Evolutionary conservation across 2,329 filamentous ascomycete species (phyloP).

Genomic region (Paradendryphiella salina): DNA sequence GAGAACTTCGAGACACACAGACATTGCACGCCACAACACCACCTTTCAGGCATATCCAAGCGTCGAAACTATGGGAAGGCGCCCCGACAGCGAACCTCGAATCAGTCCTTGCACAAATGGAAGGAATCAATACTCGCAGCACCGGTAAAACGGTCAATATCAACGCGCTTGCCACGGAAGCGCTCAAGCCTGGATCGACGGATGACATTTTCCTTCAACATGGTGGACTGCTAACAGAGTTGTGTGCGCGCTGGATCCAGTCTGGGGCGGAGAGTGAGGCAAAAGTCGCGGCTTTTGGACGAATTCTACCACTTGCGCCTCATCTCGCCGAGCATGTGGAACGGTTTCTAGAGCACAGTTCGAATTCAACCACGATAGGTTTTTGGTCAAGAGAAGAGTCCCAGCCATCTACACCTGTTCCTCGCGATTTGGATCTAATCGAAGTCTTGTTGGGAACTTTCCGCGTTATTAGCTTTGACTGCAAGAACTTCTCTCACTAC

Average conservation of each 20-base stretch:
- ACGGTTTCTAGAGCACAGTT: slow-evolving; percentile 47
- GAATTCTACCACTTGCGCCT: slow-evolving; percentile 79
- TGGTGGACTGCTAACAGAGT: slow-evolving; percentile 75
- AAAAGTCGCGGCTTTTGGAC: slow-evolving; percentile 71
- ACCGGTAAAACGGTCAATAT: slow-evolving; percentile 35
- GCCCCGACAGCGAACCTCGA: slow-evolving; percentile 26
- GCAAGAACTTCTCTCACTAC: slow-evolving; percentile 65
- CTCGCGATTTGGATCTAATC: slow-evolving; percentile 31
- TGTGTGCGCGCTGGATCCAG: slow-evolving; percentile 77
- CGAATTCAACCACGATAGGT: slow-evolving; percentile 31
- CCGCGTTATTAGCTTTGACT: slow-evolving; percentile 77
- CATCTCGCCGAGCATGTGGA: slow-evolving; percentile 75
- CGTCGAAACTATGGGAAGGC: slow-evolving; percentile 46
- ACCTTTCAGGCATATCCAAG: slow-evolving; percentile 24
- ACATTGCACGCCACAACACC: slow-evolving; percentile 22
- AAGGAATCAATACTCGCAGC: slow-evolving; percentile 17
- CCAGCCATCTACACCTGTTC: not conserved
- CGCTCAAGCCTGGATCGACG: slow-evolving; percentile 69
- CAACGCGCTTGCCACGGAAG: slow-evolving; percentile 33
- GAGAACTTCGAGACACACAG: slow-evolving; percentile 21
- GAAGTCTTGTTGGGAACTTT: slow-evolving; percentile 69
- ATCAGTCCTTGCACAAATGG: slow-evolving; percentile 21
- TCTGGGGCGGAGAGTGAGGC: slow-evolving; percentile 44
- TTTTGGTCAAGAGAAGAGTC: slow-evolving; percentile 1
- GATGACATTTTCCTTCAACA: slow-evolving; percentile 75